Evolutionary conservation across 2,329 filamentous ascomycete species (phyloP).

Genomic region (Coleophoma eucalyptorum): DNA sequence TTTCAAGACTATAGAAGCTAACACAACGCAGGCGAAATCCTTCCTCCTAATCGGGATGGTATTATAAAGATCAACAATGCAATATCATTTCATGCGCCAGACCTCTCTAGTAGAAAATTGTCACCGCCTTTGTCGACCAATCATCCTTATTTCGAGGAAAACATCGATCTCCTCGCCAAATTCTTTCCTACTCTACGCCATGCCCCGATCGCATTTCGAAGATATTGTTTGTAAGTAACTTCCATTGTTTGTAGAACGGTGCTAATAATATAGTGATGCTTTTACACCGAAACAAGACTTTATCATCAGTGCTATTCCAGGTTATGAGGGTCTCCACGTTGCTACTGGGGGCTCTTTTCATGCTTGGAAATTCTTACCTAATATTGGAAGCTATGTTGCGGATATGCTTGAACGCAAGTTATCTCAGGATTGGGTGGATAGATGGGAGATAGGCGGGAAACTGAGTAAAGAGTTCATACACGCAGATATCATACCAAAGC

Average conservation of each 20-base stretch:
- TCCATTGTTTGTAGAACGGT: not conserved
- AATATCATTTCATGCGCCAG: too few species aligned
- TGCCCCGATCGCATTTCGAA: not conserved
- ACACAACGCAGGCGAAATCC: too few species aligned
- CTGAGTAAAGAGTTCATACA: too few species aligned
- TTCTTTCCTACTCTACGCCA: not conserved
- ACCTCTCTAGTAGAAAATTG: too few species aligned
- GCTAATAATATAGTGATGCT: not conserved
- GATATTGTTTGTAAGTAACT: too few species aligned
- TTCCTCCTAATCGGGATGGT: too few species aligned
- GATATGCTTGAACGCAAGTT: slow-evolving; percentile 37
- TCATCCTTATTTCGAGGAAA: not conserved
- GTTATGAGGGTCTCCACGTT: slow-evolving; percentile 45
- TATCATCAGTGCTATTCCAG: slow-evolving; percentile 48
- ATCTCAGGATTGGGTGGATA: not conserved
- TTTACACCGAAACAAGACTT: slow-evolving; percentile 42
- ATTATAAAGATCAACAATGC: too few species aligned
- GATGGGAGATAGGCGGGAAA: not conserved
- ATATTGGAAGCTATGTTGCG: slow-evolving; percentile 53
- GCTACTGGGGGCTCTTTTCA: slow-evolving; percentile 60
- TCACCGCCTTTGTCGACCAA: too few species aligned
- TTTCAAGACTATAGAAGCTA: too few species aligned
- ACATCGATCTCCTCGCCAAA: not conserved
- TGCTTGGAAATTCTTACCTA: slow-evolving; percentile 59
- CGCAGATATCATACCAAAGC: too few species aligned